phyloP scores from a whole-genome alignment of 225 moss, liverwort and hornwort genomes.

The Marchantia polymorpha region DNA sequence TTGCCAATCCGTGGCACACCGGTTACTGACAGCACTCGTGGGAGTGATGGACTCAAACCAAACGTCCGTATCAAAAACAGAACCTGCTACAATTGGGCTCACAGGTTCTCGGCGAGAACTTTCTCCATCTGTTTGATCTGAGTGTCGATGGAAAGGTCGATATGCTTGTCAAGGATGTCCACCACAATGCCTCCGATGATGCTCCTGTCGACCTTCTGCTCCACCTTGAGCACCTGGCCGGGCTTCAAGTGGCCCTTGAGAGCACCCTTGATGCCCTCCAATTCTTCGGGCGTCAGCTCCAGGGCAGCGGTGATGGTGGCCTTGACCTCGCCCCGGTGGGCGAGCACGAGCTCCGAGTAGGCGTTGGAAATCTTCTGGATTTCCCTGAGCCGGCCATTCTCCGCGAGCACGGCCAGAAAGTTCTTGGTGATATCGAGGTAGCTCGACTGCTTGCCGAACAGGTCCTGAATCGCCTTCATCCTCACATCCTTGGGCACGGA shows the following conservation, averaged over 20 bases:
- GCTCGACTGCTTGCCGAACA: conserved; percentile 67
- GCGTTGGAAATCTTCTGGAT: conserved; percentile 45
- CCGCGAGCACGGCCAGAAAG: conserved; percentile 71
- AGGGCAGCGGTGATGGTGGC: conserved; percentile 78
- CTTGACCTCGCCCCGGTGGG: conserved; percentile 82
- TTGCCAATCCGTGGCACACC: neutral
- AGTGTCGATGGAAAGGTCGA: conserved; percentile 91
- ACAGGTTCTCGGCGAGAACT: conserved; percentile 58
- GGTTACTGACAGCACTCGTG: conserved; percentile 15
- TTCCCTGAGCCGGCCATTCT: conserved; percentile 65
- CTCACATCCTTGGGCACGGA: conserved; percentile 61
- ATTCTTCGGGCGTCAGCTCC: conserved; percentile 60
- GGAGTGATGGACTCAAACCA: conserved; percentile 4
- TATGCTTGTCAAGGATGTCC: conserved; percentile 90
- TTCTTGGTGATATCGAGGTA: conserved; percentile 80
- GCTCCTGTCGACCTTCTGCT: conserved; percentile 90
- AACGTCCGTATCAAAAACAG: conserved; percentile 8
- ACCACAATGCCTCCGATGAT: conserved; percentile 92
- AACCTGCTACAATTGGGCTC: neutral
- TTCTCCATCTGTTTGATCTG: conserved; percentile 98
- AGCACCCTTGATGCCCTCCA: conserved; percentile 71
- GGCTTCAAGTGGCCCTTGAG: conserved; percentile 73
- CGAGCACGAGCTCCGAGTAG: conserved; percentile 73
- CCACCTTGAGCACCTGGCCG: conserved; percentile 67
- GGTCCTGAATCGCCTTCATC: conserved; percentile 58